Percentiles rank a stretch among this genome's conserved stretches.
phyloP scores from a whole-genome alignment of 73 alveolate species.

The Tetrahymena thermophila region DNA sequence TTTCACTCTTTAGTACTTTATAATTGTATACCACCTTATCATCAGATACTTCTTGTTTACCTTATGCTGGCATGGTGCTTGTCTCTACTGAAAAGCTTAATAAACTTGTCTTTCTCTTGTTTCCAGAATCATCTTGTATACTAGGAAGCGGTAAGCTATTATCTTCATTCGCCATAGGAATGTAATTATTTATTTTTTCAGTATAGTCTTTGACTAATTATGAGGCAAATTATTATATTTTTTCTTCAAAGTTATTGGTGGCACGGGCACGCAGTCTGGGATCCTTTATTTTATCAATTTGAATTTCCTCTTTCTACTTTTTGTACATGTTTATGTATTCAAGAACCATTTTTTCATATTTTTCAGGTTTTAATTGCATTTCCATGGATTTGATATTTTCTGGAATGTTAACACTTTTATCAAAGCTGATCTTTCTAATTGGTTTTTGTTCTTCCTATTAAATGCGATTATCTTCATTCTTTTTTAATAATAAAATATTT shows the following conservation, averaged over 20 bases:
- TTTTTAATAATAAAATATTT: not conserved
- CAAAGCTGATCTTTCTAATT: not conserved
- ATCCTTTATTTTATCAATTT: not conserved
- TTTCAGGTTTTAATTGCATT: not conserved
- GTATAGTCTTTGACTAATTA: not conserved
- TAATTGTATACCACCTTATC: not conserved
- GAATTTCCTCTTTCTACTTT: not conserved
- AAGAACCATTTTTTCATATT: not conserved
- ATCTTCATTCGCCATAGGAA: not conserved
- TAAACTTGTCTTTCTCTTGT: not conserved
- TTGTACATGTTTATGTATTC: not conserved
- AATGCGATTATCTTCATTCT: not conserved
- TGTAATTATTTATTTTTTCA: not conserved
- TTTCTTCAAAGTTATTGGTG: not conserved
- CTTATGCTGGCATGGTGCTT: not conserved
- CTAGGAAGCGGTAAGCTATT: not conserved
- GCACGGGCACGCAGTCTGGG: not conserved
- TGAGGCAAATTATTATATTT: not conserved
- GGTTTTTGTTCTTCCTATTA: not conserved
- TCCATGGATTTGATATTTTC: not conserved
- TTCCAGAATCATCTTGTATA: not conserved
- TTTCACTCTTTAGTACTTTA: not conserved
- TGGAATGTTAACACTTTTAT: not conserved
- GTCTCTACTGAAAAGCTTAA: not conserved
- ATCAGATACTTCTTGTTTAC: not conserved